Conservation (phyloP, 495 filamentous ascomycete species). For the Articulospora tetracladia region DNA sequence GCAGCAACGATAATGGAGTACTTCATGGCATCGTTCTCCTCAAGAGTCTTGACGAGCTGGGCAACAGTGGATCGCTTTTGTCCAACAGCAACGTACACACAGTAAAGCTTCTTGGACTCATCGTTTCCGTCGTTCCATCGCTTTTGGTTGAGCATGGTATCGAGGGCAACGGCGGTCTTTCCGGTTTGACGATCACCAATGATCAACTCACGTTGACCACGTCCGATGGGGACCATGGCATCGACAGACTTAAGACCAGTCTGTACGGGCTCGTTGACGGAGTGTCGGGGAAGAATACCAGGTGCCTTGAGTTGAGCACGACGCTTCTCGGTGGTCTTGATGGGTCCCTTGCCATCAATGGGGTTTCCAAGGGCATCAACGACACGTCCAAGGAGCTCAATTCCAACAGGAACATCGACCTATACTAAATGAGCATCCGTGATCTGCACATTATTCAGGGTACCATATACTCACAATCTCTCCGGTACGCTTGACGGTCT, state of each 20-base stretch:
- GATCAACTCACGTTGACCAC: conserved; percentile 99
- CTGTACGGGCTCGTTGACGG: conserved; percentile 98
- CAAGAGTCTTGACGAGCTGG: conserved; percentile 98
- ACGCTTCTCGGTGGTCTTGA: conserved; percentile 86
- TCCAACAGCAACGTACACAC: conserved; percentile 97
- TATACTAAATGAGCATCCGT: conserved; percentile 35
- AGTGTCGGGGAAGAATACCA: conserved; percentile 93
- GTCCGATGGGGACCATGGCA: conserved; percentile 99
- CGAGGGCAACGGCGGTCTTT: conserved; percentile 98
- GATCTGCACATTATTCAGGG: neutral
- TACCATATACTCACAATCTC: conserved; percentile 88
- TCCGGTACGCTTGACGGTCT: conserved; percentile 99
- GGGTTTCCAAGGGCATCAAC: conserved; percentile 98
- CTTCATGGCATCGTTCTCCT: conserved; percentile 99
- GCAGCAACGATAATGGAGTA: conserved; percentile 94
- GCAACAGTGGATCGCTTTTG: conserved; percentile 99
- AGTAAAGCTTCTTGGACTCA: conserved; percentile 98
- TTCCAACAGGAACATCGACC: conserved; percentile 96
- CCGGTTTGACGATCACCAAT: conserved; percentile 99
- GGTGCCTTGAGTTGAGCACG: conserved; percentile 99
- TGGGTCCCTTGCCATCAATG: conserved; percentile 97
- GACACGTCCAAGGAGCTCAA: conserved; percentile 92
- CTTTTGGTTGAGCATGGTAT: conserved; percentile 98
- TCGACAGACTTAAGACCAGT: conserved; percentile 99
- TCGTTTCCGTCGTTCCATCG: conserved; percentile 88